Percentiles rank a stretch among this genome's conserved stretches.
phyloP scores from a whole-genome alignment of 2,329 filamentous ascomycete species.

The Colletotrichum scovillei region DNA sequence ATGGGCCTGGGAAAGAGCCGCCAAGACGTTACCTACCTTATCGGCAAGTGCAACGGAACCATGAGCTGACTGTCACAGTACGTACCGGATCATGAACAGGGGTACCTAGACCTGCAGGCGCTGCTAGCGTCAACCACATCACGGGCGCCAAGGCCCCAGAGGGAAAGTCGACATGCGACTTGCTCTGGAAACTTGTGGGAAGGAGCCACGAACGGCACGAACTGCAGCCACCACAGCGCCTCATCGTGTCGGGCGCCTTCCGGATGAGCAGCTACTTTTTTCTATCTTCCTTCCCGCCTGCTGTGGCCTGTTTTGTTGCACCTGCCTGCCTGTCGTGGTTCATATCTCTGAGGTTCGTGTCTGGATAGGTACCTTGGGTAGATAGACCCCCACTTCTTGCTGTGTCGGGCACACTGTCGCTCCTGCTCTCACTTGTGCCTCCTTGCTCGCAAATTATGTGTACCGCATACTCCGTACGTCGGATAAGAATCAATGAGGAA shows the following conservation, averaged over 20 bases:
- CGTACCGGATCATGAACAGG: neutral
- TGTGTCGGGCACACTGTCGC: neutral
- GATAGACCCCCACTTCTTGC: neutral
- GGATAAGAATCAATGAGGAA: neutral
- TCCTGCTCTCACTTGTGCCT: neutral
- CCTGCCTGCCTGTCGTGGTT: neutral
- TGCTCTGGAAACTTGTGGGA: neutral
- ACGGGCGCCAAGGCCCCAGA: neutral
- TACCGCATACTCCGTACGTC: neutral
- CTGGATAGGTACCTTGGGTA: neutral
- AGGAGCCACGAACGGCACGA: neutral
- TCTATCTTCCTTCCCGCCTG: too few relatives aligned
- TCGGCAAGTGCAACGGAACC: neutral
- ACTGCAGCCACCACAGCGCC: neutral
- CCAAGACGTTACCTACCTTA: neutral
- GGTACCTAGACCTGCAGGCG: neutral
- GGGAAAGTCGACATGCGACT: neutral
- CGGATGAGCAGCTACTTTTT: neutral
- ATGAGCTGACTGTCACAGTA: neutral
- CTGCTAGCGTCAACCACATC: neutral
- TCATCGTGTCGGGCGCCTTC: neutral
- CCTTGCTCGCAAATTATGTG: too few relatives aligned
- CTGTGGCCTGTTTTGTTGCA: neutral
- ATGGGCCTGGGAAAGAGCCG: conserved; percentile 17
- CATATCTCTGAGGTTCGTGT: too few relatives aligned